A percentile compares a stretch with the other conserved stretches of the same genome.
phyloP scores from a whole-genome alignment of 2,329 filamentous ascomycete species.

The Parafenestella ontariensis region DNA sequence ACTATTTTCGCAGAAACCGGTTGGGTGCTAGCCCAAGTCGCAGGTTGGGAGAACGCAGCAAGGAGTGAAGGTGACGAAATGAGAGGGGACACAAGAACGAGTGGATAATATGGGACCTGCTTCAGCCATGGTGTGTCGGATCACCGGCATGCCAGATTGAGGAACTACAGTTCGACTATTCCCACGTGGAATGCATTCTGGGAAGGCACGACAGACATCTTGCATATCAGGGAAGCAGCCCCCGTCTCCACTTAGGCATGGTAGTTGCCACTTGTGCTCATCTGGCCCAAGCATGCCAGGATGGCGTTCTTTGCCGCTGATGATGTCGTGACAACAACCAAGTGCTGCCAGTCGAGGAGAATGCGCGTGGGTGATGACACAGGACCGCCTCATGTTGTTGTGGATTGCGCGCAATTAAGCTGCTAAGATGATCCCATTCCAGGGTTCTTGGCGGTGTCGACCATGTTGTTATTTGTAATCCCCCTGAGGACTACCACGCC shows the following conservation, averaged over 20 bases:
- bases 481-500: slow-evolving; percentile 18
- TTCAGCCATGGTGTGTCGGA: slow-evolving; percentile 18
- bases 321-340: background rate
- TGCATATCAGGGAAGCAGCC: slow-evolving; percentile 21
- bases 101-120: slow-evolving; percentile 24
- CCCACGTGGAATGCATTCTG: slow-evolving; percentile 40
- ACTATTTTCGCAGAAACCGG: slow-evolving; percentile 10
- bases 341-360: background rate
- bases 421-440: slow-evolving; percentile 25
- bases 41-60: slow-evolving; percentile 21
- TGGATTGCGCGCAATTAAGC: background rate
- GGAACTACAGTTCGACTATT: slow-evolving; percentile 15
- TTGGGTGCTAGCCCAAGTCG: slow-evolving; percentile 16
- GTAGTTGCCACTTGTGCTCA: slow-evolving; percentile 1
- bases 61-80: slow-evolving; percentile 30
- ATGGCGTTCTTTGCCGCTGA: background rate
- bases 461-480: slow-evolving; percentile 15
- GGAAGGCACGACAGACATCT: slow-evolving; percentile 31
- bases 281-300: background rate
- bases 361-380: background rate
- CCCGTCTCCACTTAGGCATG: slow-evolving; percentile 7
- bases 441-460: slow-evolving; percentile 22
- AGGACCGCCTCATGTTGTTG: slow-evolving; percentile 6
- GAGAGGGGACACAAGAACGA: slow-evolving; percentile 34
- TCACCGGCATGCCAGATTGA: slow-evolving; percentile 25